Percentiles rank a stretch among this genome's conserved stretches.
These are phyloP conservation scores for Lippia alba DNA, from an alignment of 305 asterid genomes.

Conservation along the genomic window DNA sequence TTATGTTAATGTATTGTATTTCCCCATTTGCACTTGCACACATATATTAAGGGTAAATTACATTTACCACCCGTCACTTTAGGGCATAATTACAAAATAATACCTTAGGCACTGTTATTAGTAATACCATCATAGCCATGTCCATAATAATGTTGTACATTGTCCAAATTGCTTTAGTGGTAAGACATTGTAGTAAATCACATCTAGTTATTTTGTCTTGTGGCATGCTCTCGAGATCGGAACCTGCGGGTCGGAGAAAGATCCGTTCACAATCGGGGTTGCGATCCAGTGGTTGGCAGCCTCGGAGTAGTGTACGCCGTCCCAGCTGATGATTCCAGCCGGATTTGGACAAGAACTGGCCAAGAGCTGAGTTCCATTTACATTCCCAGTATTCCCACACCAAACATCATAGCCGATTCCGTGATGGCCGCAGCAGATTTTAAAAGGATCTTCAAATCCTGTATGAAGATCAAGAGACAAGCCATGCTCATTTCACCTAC, in stretches of 20 bases:
- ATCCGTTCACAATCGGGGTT: conserved; percentile 41
- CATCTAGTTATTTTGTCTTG: background rate
- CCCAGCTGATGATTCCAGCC: conserved; percentile 51
- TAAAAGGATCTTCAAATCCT: conserved; percentile 49
- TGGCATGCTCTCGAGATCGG: conserved; percentile 40
- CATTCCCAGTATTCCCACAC: conserved; percentile 46
- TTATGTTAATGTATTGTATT: no score
- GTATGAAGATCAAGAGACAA: conserved; percentile 11
- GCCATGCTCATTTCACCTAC: conserved; percentile 5
- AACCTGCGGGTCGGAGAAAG: conserved; percentile 53
- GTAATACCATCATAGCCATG: no score
- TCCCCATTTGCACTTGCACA: no score
- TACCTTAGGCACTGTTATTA: no score
- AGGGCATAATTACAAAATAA: no score
- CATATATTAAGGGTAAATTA: no score
- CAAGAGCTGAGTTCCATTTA: conserved; percentile 44
- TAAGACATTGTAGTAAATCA: background rate
- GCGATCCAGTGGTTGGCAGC: conserved; percentile 62
- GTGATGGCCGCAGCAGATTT: conserved; percentile 54
- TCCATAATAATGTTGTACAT: no score
- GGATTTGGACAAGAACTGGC: conserved; percentile 52
- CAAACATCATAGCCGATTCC: conserved; percentile 39
- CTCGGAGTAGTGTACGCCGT: conserved; percentile 55
- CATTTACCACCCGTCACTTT: no score
- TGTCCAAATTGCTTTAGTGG: no score